phyloP scores from a whole-genome alignment of 2,329 filamentous ascomycete species.

The Curvularia sp. region DNA sequence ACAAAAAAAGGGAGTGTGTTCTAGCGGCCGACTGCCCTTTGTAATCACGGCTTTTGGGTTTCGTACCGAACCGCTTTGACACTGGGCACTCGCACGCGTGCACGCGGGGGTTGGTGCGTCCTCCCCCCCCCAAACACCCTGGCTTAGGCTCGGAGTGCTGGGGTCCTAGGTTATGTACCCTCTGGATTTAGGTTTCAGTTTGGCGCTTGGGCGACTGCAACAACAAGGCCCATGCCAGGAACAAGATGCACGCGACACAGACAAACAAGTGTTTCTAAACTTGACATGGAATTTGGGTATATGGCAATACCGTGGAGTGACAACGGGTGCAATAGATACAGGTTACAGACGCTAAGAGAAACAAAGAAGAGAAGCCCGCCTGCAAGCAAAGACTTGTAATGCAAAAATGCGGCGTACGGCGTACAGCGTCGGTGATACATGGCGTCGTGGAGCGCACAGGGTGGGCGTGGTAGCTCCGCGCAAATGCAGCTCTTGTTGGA shows the following conservation, averaged over 20 bases:
- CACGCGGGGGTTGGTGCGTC: conserved; percentile 6
- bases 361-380: background rate
- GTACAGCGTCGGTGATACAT: conserved; percentile 21
- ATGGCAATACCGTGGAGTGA: conserved; percentile 11
- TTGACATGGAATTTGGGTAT: conserved; percentile 21
- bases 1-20: conserved; percentile 6
- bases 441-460: conserved; percentile 12
- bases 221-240: conserved; percentile 8
- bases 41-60: conserved; percentile 14
- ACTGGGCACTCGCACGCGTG: conserved; percentile 8
- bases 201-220: conserved; percentile 6
- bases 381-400: conserved; percentile 3
- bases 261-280: background rate
- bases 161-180: background rate
- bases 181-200: conserved; percentile 10
- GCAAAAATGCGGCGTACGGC: conserved; percentile 11
- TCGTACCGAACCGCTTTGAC: conserved; percentile 29
- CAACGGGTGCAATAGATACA: conserved; percentile 13
- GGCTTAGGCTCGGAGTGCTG: conserved; percentile 12
- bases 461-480: conserved; percentile 6
- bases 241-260: background rate
- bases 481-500: conserved; percentile 8
- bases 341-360: conserved; percentile 7
- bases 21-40: conserved; percentile 12
- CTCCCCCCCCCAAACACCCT: conserved; percentile 5